A percentile compares a stretch with the other conserved stretches of the same genome.
Conservation (phyloP, 495 filamentous ascomycete genomes). For the Aspergillus incahuasiensis region DNA sequence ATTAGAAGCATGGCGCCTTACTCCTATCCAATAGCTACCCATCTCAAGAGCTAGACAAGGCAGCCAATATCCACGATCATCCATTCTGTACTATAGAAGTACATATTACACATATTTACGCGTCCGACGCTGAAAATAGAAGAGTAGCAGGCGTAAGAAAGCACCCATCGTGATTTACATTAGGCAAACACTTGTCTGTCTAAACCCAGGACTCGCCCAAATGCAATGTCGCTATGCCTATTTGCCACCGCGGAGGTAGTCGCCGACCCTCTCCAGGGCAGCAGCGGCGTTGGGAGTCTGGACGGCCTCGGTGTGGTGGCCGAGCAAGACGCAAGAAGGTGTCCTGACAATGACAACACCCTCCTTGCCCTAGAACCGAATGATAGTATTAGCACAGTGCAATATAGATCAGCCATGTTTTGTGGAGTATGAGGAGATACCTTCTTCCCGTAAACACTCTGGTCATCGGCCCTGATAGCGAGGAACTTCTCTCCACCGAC, state of each 20-base stretch:
- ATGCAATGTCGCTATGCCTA: slow-evolving; percentile 12
- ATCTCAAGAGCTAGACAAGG: background rate
- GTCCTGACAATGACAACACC: slow-evolving; percentile 80
- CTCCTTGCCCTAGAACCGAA: slow-evolving; percentile 61
- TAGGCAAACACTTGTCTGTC: slow-evolving; percentile 10
- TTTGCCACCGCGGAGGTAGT: slow-evolving; percentile 40
- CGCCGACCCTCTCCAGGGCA: slow-evolving; percentile 38
- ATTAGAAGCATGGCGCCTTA: too few species aligned
- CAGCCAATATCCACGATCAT: background rate
- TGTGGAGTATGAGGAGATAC: slow-evolving; percentile 45
- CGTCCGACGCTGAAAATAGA: slow-evolving; percentile 9
- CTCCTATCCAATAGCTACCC: background rate
- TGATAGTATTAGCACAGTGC: background rate
- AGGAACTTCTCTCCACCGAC: slow-evolving; percentile 70
- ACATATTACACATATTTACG: slow-evolving; percentile 23
- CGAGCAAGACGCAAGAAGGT: slow-evolving; percentile 77
- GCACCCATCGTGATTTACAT: slow-evolving; percentile 15
- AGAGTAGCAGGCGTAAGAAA: slow-evolving; percentile 11
- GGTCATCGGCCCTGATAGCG: slow-evolving; percentile 64
- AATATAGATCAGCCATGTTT: background rate
- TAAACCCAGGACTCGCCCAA: slow-evolving; percentile 3
- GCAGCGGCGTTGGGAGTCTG: slow-evolving; percentile 48
- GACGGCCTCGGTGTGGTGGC: slow-evolving; percentile 69
- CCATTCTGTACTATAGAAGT: slow-evolving; percentile 6
- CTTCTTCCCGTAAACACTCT: slow-evolving; percentile 80